Evolutionary conservation across 345 rosid genomes (phyloP), one percentile per base, ranked within the genome.

Genomic region (Rhodomyrtus tomentosa): DNA sequence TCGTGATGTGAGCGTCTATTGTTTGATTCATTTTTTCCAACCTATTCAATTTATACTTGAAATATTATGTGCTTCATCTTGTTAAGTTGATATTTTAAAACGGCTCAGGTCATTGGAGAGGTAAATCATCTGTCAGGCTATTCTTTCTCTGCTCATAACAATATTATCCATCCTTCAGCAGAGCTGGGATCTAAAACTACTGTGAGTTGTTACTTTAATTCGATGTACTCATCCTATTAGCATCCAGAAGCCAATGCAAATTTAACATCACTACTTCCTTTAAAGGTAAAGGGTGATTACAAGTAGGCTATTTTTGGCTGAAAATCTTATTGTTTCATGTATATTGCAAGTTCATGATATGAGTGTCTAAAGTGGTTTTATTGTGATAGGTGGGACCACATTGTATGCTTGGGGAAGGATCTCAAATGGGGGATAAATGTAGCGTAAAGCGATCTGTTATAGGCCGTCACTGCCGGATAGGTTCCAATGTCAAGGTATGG

Each of bases 371-470:
- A 4, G 54, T 21, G 27, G 42, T 80, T 72, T 80, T 80, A 16
- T 50, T 84, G 87, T 62, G 91, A 83, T 85, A 97, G 98, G 93
- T 97, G 68, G 99, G 99, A 68, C 96, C 98, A 29, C 92, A 95
- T 87, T 94, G 98, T 90, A 91, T 95, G 95, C 92, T 95, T 82
- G 98, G 98, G 55, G 98, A 97, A 91, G 98, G 98, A 87, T 93
- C 99, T 84, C 95, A 94, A 84, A 91, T 97, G 94, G 98, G 96
- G 86, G 99, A 97, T 88, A 97, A 95, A 87, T 97, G 98, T 87
- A 93, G 98, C 84, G 98, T 97, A 82, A 95, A 97, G 88, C 93
- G 98, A 88, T 97, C 99, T 83, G 98, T 95, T 50, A 92, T 95
- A 85, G 98, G 99, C 83, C 96, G 95, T 82, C 98, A 95, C 87